Percentiles rank a stretch among this genome's conserved stretches.
Conservation (phyloP, 257 asterid species). For the Nicotiana undulata region DNA sequence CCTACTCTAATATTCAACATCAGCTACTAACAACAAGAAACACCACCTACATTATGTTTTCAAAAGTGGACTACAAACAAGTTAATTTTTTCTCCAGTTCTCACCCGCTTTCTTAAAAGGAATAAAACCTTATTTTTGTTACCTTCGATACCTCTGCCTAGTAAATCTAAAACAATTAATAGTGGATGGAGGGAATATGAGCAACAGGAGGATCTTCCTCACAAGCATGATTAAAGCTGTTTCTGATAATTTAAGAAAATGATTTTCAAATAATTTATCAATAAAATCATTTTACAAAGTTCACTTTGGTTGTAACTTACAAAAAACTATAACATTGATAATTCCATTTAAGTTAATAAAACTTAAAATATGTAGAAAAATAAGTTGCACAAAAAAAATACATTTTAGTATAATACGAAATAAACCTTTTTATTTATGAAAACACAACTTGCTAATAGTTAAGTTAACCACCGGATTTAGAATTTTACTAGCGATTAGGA, state of each 20-base stretch:
- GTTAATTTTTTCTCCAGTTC: not conserved
- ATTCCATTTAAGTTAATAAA: not conserved
- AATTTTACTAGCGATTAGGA: not conserved
- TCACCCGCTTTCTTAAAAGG: not conserved
- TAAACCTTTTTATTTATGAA: not conserved
- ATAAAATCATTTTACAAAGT: not conserved
- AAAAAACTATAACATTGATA: not conserved
- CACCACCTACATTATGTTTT: not conserved
- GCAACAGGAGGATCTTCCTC: not conserved
- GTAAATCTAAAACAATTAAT: not conserved
- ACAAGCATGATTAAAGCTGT: not conserved
- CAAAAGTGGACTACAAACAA: not conserved
- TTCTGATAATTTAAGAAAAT: not conserved
- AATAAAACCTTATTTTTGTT: not conserved
- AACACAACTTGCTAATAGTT: not conserved
- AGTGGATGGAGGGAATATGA: not conserved
- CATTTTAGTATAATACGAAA: not conserved
- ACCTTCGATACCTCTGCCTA: not conserved
- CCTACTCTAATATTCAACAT: not conserved
- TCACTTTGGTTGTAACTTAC: not conserved
- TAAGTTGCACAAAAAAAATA: not conserved
- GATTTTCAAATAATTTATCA: not conserved
- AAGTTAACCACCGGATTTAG: not conserved
- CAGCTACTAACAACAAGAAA: not conserved
- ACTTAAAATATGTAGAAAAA: not conserved